Evolutionary conservation across 2,329 filamentous ascomycete genomes (phyloP).

Genomic region (Cercospora sp.): DNA sequence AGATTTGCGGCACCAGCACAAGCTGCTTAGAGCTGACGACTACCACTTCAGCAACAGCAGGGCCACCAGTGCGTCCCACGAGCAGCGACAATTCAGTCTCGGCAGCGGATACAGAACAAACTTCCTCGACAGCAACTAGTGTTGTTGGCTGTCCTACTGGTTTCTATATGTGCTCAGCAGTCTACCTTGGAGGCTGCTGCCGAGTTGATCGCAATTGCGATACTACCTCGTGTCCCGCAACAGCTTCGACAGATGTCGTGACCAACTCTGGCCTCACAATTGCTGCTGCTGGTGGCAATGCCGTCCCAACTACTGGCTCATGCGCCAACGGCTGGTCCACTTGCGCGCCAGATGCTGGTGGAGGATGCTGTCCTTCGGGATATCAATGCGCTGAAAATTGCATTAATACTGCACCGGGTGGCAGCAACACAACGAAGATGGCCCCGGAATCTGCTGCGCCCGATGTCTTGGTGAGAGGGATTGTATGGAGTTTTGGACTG

Average conservation of each 20-base stretch:
- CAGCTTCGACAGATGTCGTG: constrained; percentile 64
- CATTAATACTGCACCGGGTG: constrained; percentile 57
- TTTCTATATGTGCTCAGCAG: constrained; percentile 87
- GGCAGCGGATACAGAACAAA: constrained; percentile 25
- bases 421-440: constrained; percentile 54
- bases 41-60: constrained; percentile 41
- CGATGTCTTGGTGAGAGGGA: constrained; percentile 29
- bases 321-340: constrained; percentile 81
- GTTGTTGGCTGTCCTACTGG: constrained; percentile 71
- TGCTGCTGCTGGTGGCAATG: constrained; percentile 44
- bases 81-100: constrained; percentile 32
- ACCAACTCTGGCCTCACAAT: constrained; percentile 67
- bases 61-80: constrained; percentile 47
- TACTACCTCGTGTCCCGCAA: constrained; percentile 72
- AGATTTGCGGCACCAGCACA: constrained; percentile 45
- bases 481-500: constrained; percentile 38
- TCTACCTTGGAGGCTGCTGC: constrained; percentile 81
- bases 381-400: constrained; percentile 74
- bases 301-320: constrained; percentile 39
- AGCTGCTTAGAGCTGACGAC: constrained; percentile 40
- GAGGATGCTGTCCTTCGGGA: constrained; percentile 81
- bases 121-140: constrained; percentile 42
- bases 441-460: constrained; percentile 41
- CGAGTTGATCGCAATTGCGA: constrained; percentile 83
- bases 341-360: constrained; percentile 65